Conservation (phyloP, 2,329 filamentous ascomycete species). For the Aspergillus fischeri region DNA sequence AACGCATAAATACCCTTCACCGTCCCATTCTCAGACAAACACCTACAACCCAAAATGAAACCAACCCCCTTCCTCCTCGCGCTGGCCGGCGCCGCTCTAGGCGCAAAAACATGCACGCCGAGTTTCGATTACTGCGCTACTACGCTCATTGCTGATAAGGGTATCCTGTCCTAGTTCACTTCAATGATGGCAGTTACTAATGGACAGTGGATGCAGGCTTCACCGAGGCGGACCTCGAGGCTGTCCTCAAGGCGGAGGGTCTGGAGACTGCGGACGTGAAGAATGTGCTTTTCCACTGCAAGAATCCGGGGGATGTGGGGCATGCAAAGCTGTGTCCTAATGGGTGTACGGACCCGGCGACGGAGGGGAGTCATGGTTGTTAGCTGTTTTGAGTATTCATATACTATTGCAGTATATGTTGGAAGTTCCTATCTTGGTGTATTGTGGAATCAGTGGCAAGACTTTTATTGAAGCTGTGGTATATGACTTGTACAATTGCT, state of each 20-base stretch:
- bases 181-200: background rate
- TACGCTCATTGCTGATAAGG: constrained; percentile 25
- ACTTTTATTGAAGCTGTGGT: background rate
- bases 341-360: constrained; percentile 22
- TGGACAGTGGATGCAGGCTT: constrained; percentile 18
- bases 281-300: constrained; percentile 33
- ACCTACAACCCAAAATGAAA: constrained; percentile 21
- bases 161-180: constrained; percentile 8
- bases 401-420: background rate
- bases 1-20: background rate
- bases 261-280: constrained; percentile 23
- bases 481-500: background rate
- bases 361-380: constrained; percentile 28
- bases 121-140: constrained; percentile 35
- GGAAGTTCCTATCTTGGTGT: background rate
- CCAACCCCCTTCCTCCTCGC: constrained; percentile 18
- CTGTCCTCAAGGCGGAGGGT: constrained; percentile 24
- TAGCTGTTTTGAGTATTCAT: background rate
- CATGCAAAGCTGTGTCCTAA: constrained; percentile 28
- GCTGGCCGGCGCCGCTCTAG: constrained; percentile 17
- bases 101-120: constrained; percentile 30
- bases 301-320: constrained; percentile 29
- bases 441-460: background rate
- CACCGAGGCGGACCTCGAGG: constrained; percentile 24
- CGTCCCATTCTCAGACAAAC: background rate